Percentiles rank a stretch among this genome's conserved stretches.
These are phyloP conservation scores for Diaporthe ilicicola DNA, from an alignment of 2,329 filamentous ascomycete species.

Conservation along the genomic window DNA sequence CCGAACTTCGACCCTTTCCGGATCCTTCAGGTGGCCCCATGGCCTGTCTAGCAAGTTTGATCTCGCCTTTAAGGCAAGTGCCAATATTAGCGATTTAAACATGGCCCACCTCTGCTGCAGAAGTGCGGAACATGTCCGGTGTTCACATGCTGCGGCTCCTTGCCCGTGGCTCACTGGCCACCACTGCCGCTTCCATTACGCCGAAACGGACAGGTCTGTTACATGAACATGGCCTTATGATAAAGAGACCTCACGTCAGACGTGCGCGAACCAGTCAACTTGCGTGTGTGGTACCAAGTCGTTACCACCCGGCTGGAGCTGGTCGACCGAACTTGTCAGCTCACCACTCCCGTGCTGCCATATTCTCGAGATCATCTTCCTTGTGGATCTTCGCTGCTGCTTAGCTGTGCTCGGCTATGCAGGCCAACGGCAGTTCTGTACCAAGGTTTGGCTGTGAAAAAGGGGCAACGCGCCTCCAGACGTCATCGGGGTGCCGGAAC, in stretches of 20 bases:
- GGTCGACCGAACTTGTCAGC: background rate
- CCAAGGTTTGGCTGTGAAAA: conserved; percentile 1
- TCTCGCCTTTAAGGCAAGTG: background rate
- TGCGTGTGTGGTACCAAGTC: background rate
- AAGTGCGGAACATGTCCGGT: conserved; percentile 6
- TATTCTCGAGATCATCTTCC: background rate
- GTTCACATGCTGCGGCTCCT: background rate
- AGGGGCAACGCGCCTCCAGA: conserved; percentile 14
- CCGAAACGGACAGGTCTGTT: background rate
- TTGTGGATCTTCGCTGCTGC: background rate
- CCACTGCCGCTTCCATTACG: background rate
- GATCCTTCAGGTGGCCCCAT: background rate
- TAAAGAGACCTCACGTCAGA: background rate
- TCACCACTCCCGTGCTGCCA: background rate
- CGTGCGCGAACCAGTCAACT: background rate
- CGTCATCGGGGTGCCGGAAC: conserved; percentile 18
- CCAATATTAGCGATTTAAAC: background rate
- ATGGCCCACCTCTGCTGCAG: background rate
- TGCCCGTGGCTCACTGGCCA: background rate
- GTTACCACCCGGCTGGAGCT: background rate
- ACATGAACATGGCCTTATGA: background rate
- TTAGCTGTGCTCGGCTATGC: conserved; percentile 1
- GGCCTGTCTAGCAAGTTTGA: background rate
- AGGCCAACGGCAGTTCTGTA: background rate
- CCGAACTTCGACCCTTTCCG: background rate